Conservation (phyloP, 1,284 basidiomycete genomes). For the Abortiporus biennis region DNA sequence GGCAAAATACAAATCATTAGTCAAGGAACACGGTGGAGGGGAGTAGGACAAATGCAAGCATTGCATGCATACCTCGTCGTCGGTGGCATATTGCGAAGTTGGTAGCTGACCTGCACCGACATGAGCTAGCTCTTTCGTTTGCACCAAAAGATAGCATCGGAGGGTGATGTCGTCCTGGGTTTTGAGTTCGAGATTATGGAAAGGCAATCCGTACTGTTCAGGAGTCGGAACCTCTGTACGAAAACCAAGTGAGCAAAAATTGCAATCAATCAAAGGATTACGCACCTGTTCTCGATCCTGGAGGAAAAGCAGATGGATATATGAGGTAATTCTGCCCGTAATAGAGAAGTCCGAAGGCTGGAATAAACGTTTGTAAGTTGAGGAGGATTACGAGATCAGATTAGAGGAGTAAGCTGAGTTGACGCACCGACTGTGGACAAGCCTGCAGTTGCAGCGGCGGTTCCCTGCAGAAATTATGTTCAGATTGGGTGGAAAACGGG, state of each 20-base stretch:
- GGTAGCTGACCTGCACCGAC: conserved; percentile 12
- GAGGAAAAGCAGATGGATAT: conserved; percentile 84
- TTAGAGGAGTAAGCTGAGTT: conserved; percentile 4
- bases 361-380: conserved; percentile 6
- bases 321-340: conserved; percentile 86
- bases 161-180: conserved; percentile 58
- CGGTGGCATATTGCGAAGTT: conserved; percentile 14
- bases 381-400: not conserved
- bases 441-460: conserved; percentile 61
- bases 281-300: conserved; percentile 72
- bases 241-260: not conserved
- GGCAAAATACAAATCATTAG: not conserved
- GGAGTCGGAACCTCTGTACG: conserved; percentile 66
- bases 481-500: not conserved
- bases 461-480: conserved; percentile 39
- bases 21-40: not conserved
- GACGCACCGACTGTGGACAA: conserved; percentile 57
- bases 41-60: not conserved
- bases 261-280: conserved; percentile 5
- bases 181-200: conserved; percentile 66
- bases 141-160: conserved; percentile 56
- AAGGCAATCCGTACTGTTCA: conserved; percentile 62
- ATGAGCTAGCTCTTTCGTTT: conserved; percentile 29
- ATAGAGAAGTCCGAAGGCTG: conserved; percentile 71
- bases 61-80: conserved; percentile 28